Evolutionary conservation across 1,284 basidiomycete genomes (phyloP).

Genomic region (Polyporus tsugae): DNA sequence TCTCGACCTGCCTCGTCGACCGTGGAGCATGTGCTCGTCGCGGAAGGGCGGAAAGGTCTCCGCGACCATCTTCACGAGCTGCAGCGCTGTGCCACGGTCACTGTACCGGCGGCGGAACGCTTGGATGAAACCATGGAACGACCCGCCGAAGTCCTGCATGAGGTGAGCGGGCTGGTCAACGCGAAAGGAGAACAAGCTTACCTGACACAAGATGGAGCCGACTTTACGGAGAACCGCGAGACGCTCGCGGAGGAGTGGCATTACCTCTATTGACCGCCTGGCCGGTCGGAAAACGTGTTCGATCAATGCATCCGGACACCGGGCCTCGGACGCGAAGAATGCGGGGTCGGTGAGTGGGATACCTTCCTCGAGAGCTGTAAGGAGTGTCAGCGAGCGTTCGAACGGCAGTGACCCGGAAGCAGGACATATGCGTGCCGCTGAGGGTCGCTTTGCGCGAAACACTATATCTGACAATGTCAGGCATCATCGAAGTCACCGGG

Average conservation of each 20-base stretch:
- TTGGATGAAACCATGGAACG: slow-evolving; percentile 71
- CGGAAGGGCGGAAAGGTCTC: slow-evolving; percentile 79
- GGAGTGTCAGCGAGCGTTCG: background rate
- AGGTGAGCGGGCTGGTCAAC: background rate
- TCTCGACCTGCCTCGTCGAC: slow-evolving; percentile 57
- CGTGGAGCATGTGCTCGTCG: slow-evolving; percentile 69
- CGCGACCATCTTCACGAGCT: slow-evolving; percentile 75
- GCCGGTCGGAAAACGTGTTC: slow-evolving; percentile 72
- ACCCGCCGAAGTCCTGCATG: slow-evolving; percentile 70
- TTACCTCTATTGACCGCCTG: slow-evolving; percentile 60
- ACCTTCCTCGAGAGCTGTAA: slow-evolving; percentile 62
- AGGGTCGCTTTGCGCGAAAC: background rate
- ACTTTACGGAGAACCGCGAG: slow-evolving; percentile 78
- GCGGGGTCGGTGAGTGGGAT: slow-evolving; percentile 79
- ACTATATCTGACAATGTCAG: background rate
- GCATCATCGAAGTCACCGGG: no score
- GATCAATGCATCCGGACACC: slow-evolving; percentile 73
- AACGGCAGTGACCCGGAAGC: background rate
- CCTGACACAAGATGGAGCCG: slow-evolving; percentile 71
- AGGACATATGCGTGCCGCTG: background rate
- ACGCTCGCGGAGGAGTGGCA: slow-evolving; percentile 74
- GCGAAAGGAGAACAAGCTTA: slow-evolving; percentile 44
- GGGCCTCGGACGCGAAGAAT: slow-evolving; percentile 73
- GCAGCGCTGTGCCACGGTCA: slow-evolving; percentile 68
- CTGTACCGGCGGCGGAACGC: slow-evolving; percentile 62